A percentile compares a stretch with the other conserved stretches of the same genome.
These are phyloP conservation scores for Nidula microcarpa DNA, from an alignment of 768 basidiomycete species.

Conservation along the genomic window DNA sequence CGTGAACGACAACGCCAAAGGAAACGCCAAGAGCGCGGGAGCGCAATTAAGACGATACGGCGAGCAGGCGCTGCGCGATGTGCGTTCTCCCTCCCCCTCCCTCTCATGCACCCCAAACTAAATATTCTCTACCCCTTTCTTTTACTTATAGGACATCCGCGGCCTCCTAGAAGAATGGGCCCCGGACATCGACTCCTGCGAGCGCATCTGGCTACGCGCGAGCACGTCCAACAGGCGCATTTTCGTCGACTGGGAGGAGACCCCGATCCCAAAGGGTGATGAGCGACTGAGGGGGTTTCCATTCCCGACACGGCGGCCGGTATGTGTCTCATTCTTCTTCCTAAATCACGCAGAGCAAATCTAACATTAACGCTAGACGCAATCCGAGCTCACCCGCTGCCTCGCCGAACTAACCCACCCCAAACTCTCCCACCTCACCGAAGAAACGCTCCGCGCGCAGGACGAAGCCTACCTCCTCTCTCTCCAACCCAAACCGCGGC, in stretches of 20 bases:
- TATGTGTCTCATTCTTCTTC: conserved; percentile 31
- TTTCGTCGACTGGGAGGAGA: conserved; percentile 87
- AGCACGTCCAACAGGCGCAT: conserved; percentile 83
- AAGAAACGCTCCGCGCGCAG: conserved; percentile 76
- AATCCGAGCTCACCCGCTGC: conserved; percentile 85
- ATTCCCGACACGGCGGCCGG: conserved; percentile 94
- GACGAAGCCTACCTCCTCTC: conserved; percentile 91
- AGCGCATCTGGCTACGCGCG: conserved; percentile 89
- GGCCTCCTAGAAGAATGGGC: conserved; percentile 80
- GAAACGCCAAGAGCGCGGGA: conserved; percentile 90
- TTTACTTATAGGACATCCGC: conserved; percentile 71
- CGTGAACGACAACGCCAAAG: conserved; percentile 89
- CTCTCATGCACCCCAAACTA: not conserved
- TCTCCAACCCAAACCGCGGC: conserved; percentile 71
- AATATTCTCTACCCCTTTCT: not conserved
- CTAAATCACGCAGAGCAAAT: not conserved
- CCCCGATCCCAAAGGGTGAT: conserved; percentile 75
- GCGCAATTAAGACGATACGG: conserved; percentile 93
- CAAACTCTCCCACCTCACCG: conserved; percentile 84
- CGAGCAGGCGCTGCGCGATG: conserved; percentile 88
- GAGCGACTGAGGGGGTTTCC: conserved; percentile 85
- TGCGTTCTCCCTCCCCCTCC: conserved; percentile 27
- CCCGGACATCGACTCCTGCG: conserved; percentile 82
- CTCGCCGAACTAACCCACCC: conserved; percentile 80
- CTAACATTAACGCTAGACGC: conserved; percentile 54